Conservation (phyloP, 495 filamentous ascomycete species). For the Lophium mytilinum region DNA sequence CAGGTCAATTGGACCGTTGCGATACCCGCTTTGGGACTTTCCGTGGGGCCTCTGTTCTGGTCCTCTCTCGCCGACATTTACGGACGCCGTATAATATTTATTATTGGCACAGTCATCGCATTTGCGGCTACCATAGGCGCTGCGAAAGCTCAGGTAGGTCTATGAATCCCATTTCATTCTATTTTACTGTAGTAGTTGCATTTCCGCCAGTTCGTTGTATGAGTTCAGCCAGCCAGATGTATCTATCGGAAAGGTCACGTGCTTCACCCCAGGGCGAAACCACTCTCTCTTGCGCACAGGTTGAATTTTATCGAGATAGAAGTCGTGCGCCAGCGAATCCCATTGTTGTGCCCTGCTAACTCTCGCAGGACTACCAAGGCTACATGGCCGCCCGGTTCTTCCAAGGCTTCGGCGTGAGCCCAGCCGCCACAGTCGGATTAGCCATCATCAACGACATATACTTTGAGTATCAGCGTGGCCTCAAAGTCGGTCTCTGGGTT, state of each 20-base stretch:
- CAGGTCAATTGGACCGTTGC: constrained; percentile 59
- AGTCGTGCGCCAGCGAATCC: no score
- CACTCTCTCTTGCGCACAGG: no score
- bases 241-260: no score
- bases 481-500: constrained; percentile 57
- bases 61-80: constrained; percentile 51
- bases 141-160: constrained; percentile 31
- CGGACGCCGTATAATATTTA: constrained; percentile 43
- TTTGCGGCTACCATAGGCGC: constrained; percentile 47
- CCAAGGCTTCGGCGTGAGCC: constrained; percentile 54
- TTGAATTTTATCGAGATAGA: no score
- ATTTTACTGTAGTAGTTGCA: no score
- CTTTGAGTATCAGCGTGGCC: constrained; percentile 53
- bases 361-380: constrained; percentile 31
- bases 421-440: constrained; percentile 52
- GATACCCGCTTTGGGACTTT: constrained; percentile 51
- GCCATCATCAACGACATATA: constrained; percentile 51
- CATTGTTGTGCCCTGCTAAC: no score
- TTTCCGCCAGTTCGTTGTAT: no score
- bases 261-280: no score
- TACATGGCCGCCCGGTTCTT: constrained; percentile 58
- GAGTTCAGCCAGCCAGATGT: no score
- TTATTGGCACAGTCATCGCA: constrained; percentile 47
- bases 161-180: no score
- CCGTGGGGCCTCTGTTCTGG: constrained; percentile 52